These are phyloP conservation scores for Solanum sejunctum DNA, from an alignment of 257 asterid genomes.

Conservation along the genomic window DNA sequence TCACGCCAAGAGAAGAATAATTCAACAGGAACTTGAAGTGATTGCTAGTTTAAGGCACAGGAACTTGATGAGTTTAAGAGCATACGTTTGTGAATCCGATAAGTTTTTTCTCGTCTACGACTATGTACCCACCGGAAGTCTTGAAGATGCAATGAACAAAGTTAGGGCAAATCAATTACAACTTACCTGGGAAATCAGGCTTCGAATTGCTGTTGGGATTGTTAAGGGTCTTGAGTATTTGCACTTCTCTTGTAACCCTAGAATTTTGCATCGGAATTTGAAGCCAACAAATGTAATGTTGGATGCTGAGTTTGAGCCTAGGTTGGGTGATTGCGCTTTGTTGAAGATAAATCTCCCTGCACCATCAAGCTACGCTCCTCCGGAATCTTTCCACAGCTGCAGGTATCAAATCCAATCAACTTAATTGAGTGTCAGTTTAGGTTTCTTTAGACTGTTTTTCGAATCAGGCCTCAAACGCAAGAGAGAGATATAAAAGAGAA, in stretches of 20 bases:
- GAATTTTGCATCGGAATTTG: slow-evolving; percentile 59
- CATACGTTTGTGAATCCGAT: slow-evolving; percentile 48
- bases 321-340: slow-evolving; percentile 76
- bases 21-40: slow-evolving; percentile 47
- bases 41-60: slow-evolving; percentile 65
- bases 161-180: slow-evolving; percentile 56
- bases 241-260: slow-evolving; percentile 59
- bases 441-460: too few species aligned
- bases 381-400: slow-evolving; percentile 60
- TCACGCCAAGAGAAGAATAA: slow-evolving; percentile 39
- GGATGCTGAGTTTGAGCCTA: slow-evolving; percentile 63
- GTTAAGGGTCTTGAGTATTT: slow-evolving; percentile 71
- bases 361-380: slow-evolving; percentile 51
- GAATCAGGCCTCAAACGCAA: too few species aligned
- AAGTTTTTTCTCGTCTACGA: slow-evolving; percentile 56
- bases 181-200: slow-evolving; percentile 75
- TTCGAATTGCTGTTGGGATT: slow-evolving; percentile 70
- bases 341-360: slow-evolving; percentile 29
- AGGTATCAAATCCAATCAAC: slow-evolving; percentile 27
- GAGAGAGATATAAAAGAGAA: too few species aligned
- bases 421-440: background rate
- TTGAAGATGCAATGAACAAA: slow-evolving; percentile 59
- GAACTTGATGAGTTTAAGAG: slow-evolving; percentile 89
- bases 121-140: slow-evolving; percentile 61
- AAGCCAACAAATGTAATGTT: slow-evolving; percentile 84